Evolutionary conservation across 164 flowering plant genomes (phyloP).

Genomic region (Tinospora cordifolia): DNA sequence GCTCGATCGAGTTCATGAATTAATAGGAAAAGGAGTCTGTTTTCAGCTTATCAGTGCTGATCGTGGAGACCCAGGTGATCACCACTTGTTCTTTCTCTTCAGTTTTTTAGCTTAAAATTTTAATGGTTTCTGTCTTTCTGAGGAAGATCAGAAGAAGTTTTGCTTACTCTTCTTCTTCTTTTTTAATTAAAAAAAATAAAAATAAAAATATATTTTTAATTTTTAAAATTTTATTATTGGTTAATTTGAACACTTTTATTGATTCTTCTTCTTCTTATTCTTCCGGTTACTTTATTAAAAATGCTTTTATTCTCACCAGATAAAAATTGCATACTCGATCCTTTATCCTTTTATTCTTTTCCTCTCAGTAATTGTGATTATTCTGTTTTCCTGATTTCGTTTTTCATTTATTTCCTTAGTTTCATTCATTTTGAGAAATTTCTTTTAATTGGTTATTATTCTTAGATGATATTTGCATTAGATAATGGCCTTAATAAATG

Average conservation of each 20-base stretch:
- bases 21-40: slow-evolving; percentile 40
- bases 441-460: too few species aligned
- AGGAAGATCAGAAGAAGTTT: neutral
- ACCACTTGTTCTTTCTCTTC: neutral
- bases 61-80: slow-evolving; percentile 39
- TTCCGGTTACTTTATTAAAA: neutral
- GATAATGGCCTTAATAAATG: too few species aligned
- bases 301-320: neutral
- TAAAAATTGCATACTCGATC: too few species aligned
- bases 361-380: neutral
- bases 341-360: neutral
- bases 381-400: neutral
- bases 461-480: too few species aligned
- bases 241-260: too few species aligned
- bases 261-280: neutral
- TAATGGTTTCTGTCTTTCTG: too few species aligned
- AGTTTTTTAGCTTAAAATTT: neutral
- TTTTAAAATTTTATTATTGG: neutral
- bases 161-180: neutral
- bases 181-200: too few species aligned
- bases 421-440: too few species aligned
- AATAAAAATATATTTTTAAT: too few species aligned
- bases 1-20: slow-evolving; percentile 44
- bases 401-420: too few species aligned
- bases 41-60: slow-evolving; percentile 59